A percentile compares a stretch with the other conserved stretches of the same genome.
Evolutionary conservation across 768 basidiomycete species (phyloP).

Genomic region (Gyrodon lividus): DNA sequence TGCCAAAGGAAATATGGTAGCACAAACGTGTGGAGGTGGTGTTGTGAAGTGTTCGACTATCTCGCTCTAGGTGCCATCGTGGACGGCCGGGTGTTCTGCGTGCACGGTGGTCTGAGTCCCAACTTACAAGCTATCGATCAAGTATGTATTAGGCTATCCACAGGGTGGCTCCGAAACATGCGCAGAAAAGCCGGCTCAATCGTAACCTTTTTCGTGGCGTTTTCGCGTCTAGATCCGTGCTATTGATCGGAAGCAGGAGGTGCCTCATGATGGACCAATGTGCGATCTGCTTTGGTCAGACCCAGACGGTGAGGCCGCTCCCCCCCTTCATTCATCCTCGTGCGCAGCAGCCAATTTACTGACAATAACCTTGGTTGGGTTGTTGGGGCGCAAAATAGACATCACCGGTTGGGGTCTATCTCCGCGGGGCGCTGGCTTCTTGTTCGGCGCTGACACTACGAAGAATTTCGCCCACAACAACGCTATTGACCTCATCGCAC

Average conservation of each 20-base stretch:
- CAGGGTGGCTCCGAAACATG: constrained; percentile 19
- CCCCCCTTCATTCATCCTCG: not conserved
- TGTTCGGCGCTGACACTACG: constrained; percentile 92
- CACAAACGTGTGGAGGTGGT: constrained; percentile 96
- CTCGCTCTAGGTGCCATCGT: constrained; percentile 92
- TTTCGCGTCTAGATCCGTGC: constrained; percentile 68
- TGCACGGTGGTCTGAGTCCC: constrained; percentile 95
- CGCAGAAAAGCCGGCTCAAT: constrained; percentile 15
- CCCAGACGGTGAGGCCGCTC: constrained; percentile 74
- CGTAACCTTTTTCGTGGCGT: constrained; percentile 18
- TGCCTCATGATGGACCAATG: constrained; percentile 98
- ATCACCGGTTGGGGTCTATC: constrained; percentile 95
- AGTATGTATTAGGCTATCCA: constrained; percentile 44
- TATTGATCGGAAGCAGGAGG: constrained; percentile 95
- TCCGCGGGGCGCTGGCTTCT: constrained; percentile 94
- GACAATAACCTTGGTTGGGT: constrained; percentile 15
- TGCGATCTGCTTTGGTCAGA: constrained; percentile 99
- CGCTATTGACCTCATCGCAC: constrained; percentile 89
- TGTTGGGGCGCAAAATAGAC: constrained; percentile 43
- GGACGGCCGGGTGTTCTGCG: constrained; percentile 96
- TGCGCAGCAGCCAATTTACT: constrained; percentile 12
- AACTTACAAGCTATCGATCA: constrained; percentile 85
- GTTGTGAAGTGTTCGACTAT: constrained; percentile 98
- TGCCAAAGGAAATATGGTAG: constrained; percentile 95
- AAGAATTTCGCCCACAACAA: constrained; percentile 89